These are phyloP conservation scores for Globisporangium nunn DNA, from an alignment of 352 stramenopile genomes.

Conservation along the genomic window DNA sequence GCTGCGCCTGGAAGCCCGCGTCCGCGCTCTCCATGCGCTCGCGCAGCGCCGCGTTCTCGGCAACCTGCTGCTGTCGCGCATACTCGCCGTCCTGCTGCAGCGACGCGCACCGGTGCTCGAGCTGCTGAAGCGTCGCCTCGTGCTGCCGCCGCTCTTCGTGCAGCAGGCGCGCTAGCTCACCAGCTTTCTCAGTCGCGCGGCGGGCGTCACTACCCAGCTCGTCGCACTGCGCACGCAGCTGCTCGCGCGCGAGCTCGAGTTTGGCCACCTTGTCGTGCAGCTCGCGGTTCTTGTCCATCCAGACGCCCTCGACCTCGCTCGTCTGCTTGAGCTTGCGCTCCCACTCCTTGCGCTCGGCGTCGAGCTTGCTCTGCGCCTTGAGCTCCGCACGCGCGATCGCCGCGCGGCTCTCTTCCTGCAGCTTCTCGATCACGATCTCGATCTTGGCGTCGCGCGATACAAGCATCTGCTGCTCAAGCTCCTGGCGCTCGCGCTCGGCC, in stretches of 20 bases:
- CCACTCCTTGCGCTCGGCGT: conserved; percentile 54
- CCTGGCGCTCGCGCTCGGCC: conserved; percentile 47
- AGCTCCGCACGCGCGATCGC: conserved; percentile 47
- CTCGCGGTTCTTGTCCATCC: conserved; percentile 82
- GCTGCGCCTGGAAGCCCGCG: conserved; percentile 29
- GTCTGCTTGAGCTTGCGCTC: conserved; percentile 73
- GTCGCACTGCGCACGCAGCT: conserved; percentile 41
- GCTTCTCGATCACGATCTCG: conserved; percentile 73
- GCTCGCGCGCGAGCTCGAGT: conserved; percentile 38
- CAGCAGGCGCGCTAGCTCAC: conserved; percentile 43
- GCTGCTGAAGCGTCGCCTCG: conserved; percentile 26
- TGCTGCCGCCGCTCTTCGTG: conserved; percentile 55
- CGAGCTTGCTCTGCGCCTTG: conserved; percentile 38
- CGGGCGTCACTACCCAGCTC: conserved; percentile 32
- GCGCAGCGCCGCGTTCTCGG: conserved; percentile 32
- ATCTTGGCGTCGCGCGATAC: conserved; percentile 70
- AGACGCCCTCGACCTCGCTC: conserved; percentile 71
- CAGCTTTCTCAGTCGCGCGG: conserved; percentile 36
- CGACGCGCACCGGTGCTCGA: conserved; percentile 37
- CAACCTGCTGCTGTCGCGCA: conserved; percentile 32
- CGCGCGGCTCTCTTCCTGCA: conserved; percentile 59
- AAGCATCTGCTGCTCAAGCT: conserved; percentile 66
- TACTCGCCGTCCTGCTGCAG: conserved; percentile 35
- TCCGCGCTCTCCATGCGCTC: conserved; percentile 41
- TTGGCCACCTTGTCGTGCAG: conserved; percentile 60